Evolutionary conservation across 805 yeast species (phyloP), one percentile per base, ranked within the genome.

Genomic region (Ascoidea rubescens): DNA sequence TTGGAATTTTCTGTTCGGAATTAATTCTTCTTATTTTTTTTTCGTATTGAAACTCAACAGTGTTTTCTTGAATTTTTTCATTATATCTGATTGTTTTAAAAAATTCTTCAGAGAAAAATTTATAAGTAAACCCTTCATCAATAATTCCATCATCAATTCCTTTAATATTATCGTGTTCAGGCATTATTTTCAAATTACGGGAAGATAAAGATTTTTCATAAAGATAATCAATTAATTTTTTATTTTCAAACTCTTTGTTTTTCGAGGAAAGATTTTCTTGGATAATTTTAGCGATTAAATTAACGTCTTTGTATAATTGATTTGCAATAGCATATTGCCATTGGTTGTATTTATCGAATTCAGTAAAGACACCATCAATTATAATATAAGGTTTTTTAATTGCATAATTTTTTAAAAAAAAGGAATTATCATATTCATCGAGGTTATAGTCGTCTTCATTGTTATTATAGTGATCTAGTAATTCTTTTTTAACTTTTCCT

Each of bases 331-430:
- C 62, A 47, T 68, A 67, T 55, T 80, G 79, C 84, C 87, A 84
- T 4, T 50, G 5, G 54, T 55, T 57, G 50, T 72, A 68, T 1
- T 72, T 66, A 44, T 66, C 69, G 57, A 82, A 71, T 3, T 72
- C 73, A 54, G 71, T 67, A 16, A 85, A 73, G 5, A 82, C 80
- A 47, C 98, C 98, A 64, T 91, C 85, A 32, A 79, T 77, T 50
- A 88, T 72, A 4, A 87, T 67, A 0, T 75, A 64, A 0, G 91
- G 81, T 1, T 63, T 61, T 0, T 59, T 59, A 31, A 82, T 64
- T 5, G 75, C 71, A 43, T 79, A 68, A 0, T 64, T 67, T 1
- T 59, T 48, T 6, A 62, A 50, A 48, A 75, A 61, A 10, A 67
- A 61, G 5, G 67, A 59, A 8, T 54, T 56, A 16, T 51, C 51